A percentile compares a stretch with the other conserved stretches of the same genome.
phyloP scores from a whole-genome alignment of 1,139 yeast genomes.

The Sugiyamaella xylanicola region DNA sequence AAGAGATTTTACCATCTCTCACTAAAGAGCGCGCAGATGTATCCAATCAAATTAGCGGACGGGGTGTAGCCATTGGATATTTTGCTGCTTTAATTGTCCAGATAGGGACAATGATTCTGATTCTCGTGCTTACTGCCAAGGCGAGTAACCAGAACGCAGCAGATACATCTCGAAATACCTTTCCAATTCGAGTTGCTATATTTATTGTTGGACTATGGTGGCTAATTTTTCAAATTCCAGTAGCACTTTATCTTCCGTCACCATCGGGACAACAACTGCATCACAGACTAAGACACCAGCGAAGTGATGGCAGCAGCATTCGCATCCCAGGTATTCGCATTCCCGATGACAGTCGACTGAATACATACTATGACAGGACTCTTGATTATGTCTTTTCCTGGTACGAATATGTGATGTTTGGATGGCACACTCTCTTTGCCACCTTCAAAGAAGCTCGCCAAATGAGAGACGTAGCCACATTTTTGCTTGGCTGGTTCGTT shows the following conservation, averaged over 20 bases:
- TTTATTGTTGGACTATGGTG: slow-evolving; percentile 70
- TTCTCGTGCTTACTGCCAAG: slow-evolving; percentile 38
- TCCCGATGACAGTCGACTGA: slow-evolving; percentile 22
- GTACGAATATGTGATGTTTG: slow-evolving; percentile 45
- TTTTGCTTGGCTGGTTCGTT: slow-evolving; percentile 68
- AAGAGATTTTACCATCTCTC: slow-evolving; percentile 3
- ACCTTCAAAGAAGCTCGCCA: slow-evolving; percentile 59
- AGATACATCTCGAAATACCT: slow-evolving; percentile 29
- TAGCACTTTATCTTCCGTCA: slow-evolving; percentile 49
- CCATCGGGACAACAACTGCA: slow-evolving; percentile 46
- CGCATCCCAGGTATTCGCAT: slow-evolving; percentile 22
- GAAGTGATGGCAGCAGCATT: slow-evolving; percentile 23
- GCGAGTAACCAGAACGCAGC: slow-evolving; percentile 43
- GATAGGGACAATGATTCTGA: slow-evolving; percentile 52
- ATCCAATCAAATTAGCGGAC: slow-evolving; percentile 52
- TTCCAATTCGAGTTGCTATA: slow-evolving; percentile 58
- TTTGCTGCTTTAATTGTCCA: slow-evolving; percentile 65
- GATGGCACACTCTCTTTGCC: slow-evolving; percentile 58
- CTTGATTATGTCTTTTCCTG: background rate
- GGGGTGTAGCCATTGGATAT: slow-evolving; percentile 69
- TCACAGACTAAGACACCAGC: slow-evolving; percentile 20
- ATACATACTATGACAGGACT: slow-evolving; percentile 17
- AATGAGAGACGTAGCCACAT: slow-evolving; percentile 60
- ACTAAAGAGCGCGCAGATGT: slow-evolving; percentile 20
- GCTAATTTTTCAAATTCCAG: slow-evolving; percentile 64